Evolutionary conservation across 768 basidiomycete genomes (phyloP).

Genomic region (Leccinum obscurum): DNA sequence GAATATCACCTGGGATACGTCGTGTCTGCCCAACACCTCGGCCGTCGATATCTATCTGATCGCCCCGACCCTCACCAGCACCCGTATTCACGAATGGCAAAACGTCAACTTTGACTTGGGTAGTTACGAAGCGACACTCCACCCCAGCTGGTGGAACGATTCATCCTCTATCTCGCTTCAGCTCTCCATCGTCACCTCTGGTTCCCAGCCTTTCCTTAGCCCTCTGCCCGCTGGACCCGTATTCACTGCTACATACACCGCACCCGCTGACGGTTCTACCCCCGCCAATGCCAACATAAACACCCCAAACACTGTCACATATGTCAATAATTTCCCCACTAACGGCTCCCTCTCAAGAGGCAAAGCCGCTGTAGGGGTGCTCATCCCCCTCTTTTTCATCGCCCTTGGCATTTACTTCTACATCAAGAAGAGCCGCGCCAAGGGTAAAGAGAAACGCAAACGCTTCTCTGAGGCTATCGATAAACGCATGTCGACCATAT

Average conservation of each 20-base stretch:
- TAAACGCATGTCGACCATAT: slow-evolving; percentile 82
- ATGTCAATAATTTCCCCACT: slow-evolving; percentile 40
- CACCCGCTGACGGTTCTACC: slow-evolving; percentile 39
- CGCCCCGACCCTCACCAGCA: slow-evolving; percentile 42
- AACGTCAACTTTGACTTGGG: slow-evolving; percentile 50
- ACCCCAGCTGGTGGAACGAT: slow-evolving; percentile 73
- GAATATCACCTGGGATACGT: slow-evolving; percentile 62
- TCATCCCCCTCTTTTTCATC: slow-evolving; percentile 64
- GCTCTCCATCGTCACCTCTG: slow-evolving; percentile 54
- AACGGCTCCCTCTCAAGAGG: slow-evolving; percentile 45
- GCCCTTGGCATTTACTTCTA: slow-evolving; percentile 44
- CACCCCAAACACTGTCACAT: slow-evolving; percentile 36
- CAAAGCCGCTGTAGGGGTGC: slow-evolving; percentile 61
- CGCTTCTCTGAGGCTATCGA: slow-evolving; percentile 69
- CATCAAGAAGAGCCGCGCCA: slow-evolving; percentile 53
- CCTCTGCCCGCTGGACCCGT: slow-evolving; percentile 65
- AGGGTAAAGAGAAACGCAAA: slow-evolving; percentile 50
- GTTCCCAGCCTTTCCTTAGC: slow-evolving; percentile 50
- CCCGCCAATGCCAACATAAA: slow-evolving; percentile 44
- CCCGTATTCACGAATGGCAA: slow-evolving; percentile 59
- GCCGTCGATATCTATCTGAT: slow-evolving; percentile 71
- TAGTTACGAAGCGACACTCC: slow-evolving; percentile 47
- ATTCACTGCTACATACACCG: slow-evolving; percentile 61
- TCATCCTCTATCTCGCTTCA: slow-evolving; percentile 52
- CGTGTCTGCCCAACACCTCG: slow-evolving; percentile 47